These are phyloP conservation scores for Hibiscus mutabilis DNA, from an alignment of 345 rosid species.

Conservation along the genomic window DNA sequence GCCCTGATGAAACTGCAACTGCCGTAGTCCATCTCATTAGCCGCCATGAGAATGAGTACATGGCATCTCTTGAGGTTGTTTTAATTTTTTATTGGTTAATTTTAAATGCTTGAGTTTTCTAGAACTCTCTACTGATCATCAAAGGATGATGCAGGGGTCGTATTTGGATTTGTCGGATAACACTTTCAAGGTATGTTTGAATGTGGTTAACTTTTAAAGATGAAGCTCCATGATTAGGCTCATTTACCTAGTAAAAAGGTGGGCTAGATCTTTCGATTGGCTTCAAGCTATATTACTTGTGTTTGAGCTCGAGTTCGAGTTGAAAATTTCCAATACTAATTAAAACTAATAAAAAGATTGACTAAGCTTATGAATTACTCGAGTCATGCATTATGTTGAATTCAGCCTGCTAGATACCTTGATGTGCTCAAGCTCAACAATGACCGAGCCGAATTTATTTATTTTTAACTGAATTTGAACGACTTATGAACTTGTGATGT, in stretches of 20 bases:
- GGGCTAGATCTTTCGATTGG: neutral
- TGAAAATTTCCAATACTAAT: neutral
- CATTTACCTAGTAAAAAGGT: neutral
- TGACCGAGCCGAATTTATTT: neutral
- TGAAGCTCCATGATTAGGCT: neutral
- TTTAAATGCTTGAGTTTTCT: conserved; percentile 2
- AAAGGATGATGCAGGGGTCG: conserved; percentile 49
- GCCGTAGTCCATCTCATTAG: conserved; percentile 59
- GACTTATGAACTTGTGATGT: neutral
- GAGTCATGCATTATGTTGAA: neutral
- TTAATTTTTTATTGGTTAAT: neutral
- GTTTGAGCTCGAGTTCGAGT: neutral
- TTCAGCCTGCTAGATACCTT: neutral
- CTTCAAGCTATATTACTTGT: neutral
- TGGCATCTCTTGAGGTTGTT: conserved; percentile 81
- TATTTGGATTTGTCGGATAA: conserved; percentile 86
- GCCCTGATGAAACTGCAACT: conserved; percentile 76
- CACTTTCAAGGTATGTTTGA: conserved; percentile 71
- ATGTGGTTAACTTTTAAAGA: neutral
- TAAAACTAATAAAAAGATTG: neutral
- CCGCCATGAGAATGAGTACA: conserved; percentile 85
- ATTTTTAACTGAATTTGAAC: neutral
- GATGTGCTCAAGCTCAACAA: neutral
- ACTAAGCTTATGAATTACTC: neutral
- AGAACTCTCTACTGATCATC: conserved; percentile 7